Percentiles rank a stretch among this genome's conserved stretches.
Evolutionary conservation across 2,329 filamentous ascomycete species (phyloP).

Genomic region (Cytospora paraplurivora): DNA sequence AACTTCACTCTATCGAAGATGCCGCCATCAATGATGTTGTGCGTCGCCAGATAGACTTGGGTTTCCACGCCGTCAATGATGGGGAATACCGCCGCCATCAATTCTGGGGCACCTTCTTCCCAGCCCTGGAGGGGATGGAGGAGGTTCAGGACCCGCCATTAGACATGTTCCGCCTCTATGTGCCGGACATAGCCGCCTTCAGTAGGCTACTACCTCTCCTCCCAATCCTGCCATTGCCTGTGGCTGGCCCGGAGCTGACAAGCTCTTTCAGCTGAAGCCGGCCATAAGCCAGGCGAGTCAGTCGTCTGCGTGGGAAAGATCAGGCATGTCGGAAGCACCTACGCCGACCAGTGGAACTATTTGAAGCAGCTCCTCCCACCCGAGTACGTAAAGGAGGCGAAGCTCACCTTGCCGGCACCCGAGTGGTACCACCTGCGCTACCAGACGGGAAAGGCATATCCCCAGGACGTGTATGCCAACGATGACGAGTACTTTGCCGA

Average conservation of each 20-base stretch:
- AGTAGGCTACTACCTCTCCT: constrained; percentile 33
- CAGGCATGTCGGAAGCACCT: constrained; percentile 47
- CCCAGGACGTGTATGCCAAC: constrained; percentile 49
- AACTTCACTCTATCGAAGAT: constrained; percentile 57
- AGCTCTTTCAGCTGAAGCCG: constrained; percentile 41
- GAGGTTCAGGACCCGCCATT: constrained; percentile 39
- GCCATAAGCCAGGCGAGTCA: constrained; percentile 50
- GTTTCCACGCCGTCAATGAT: constrained; percentile 59
- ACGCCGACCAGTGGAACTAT: constrained; percentile 46
- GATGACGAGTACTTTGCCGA: constrained; percentile 54
- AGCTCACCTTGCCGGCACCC: constrained; percentile 64
- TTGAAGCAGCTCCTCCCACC: constrained; percentile 53
- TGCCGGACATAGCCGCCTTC: constrained; percentile 46
- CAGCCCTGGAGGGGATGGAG: constrained; percentile 46
- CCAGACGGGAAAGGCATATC: constrained; percentile 51
- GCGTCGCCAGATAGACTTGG: constrained; percentile 58
- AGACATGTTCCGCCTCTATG: constrained; percentile 43
- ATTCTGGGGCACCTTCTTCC: constrained; percentile 41
- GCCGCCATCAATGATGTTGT: constrained; percentile 62
- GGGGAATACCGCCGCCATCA: constrained; percentile 57
- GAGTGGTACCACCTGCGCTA: constrained; percentile 64
- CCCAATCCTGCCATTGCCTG: not conserved
- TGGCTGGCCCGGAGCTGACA: constrained; percentile 3
- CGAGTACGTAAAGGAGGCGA: constrained; percentile 64
- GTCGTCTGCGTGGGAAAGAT: constrained; percentile 51